Conservation (phyloP, 2,329 filamentous ascomycete genomes). For the Byssochlamys sp. region DNA sequence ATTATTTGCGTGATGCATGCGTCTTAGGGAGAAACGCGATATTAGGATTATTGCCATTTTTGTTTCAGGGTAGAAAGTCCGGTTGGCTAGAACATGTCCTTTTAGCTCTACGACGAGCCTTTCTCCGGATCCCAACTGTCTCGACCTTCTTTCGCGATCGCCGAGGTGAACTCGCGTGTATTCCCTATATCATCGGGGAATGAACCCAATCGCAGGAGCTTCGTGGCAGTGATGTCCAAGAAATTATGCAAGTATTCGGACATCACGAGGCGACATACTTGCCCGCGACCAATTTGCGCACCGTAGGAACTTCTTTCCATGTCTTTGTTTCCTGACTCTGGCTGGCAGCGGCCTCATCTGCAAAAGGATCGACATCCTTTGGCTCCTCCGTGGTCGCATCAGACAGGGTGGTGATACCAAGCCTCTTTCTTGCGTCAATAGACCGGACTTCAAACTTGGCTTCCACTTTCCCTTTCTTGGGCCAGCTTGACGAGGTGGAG, state of each 20-base stretch:
- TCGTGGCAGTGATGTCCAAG: background rate
- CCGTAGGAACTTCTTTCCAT: conserved; percentile 60
- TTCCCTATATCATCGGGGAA: background rate
- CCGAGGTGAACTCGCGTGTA: background rate
- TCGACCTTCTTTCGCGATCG: conserved; percentile 4
- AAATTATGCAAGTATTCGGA: background rate
- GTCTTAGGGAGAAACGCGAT: background rate
- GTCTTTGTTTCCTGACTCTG: conserved; percentile 20
- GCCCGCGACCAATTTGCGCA: conserved; percentile 62
- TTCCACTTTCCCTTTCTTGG: conserved; percentile 68
- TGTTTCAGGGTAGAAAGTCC: background rate
- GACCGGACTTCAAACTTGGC: conserved; percentile 65
- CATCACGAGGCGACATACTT: conserved; percentile 56
- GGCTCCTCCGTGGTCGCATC: conserved; percentile 13
- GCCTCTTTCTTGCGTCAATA: conserved; percentile 50
- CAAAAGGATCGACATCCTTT: conserved; percentile 38
- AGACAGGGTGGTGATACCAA: conserved; percentile 48
- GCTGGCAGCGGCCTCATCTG: conserved; percentile 31
- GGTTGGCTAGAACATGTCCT: background rate
- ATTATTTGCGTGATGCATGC: background rate
- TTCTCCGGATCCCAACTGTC: background rate
- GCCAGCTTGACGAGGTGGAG: conserved; percentile 59
- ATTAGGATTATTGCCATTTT: background rate
- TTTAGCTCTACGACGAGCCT: background rate
- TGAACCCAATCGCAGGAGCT: background rate